These are phyloP conservation scores for Neltuma alba DNA, from an alignment of 306 rosid genomes.

Conservation along the genomic window DNA sequence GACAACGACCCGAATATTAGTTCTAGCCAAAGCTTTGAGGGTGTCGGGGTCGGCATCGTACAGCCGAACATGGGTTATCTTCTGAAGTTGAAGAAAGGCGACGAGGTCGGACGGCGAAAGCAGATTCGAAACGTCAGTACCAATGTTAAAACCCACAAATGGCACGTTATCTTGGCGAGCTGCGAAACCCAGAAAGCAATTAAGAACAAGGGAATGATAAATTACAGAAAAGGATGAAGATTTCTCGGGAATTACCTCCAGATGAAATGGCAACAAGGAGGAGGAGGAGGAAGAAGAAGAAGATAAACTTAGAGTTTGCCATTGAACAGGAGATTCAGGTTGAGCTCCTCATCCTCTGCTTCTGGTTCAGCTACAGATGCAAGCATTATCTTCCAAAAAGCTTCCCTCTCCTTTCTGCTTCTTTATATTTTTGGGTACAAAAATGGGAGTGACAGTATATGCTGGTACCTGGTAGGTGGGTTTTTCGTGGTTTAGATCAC, in stretches of 20 bases:
- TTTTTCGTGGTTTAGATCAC: constrained; percentile 21
- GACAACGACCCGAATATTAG: constrained; percentile 67
- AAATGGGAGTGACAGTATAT: neutral
- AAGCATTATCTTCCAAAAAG: constrained; percentile 62
- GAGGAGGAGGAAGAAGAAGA: constrained; percentile 26
- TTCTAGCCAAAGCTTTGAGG: constrained; percentile 60
- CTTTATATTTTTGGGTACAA: neutral
- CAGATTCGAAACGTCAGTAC: constrained; percentile 74
- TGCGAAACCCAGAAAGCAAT: constrained; percentile 33
- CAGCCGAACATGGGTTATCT: constrained; percentile 68
- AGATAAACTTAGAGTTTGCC: constrained; percentile 47
- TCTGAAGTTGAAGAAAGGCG: constrained; percentile 60
- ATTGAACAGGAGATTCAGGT: constrained; percentile 50
- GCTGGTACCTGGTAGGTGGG: neutral
- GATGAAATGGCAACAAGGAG: constrained; percentile 31
- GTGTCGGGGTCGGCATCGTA: constrained; percentile 80
- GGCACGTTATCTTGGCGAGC: constrained; percentile 53
- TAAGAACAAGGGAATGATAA: neutral
- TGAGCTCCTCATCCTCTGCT: constrained; percentile 51
- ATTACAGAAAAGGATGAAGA: neutral
- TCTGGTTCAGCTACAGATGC: constrained; percentile 53
- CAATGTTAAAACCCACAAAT: constrained; percentile 80
- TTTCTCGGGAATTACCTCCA: constrained; percentile 42
- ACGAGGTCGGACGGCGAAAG: constrained; percentile 56
- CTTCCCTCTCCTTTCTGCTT: neutral